phyloP scores from a whole-genome alignment of 306 rosid genomes.

The Pyrus bretschneideri region DNA sequence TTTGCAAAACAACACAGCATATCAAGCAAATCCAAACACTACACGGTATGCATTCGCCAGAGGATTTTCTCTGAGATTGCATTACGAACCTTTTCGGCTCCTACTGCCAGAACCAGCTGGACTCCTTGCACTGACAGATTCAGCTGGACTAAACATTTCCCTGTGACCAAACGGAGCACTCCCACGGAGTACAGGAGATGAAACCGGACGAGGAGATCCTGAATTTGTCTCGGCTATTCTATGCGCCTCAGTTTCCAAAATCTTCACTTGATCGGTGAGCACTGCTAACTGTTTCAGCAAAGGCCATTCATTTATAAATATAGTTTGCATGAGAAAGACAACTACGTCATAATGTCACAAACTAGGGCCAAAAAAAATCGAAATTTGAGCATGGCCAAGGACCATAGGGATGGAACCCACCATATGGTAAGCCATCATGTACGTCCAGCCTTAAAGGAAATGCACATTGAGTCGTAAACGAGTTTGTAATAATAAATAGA shows the following conservation, averaged over 20 bases:
- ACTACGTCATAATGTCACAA: background rate
- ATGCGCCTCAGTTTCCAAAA: constrained; percentile 46
- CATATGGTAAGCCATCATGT: background rate
- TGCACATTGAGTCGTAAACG: background rate
- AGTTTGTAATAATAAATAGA: background rate
- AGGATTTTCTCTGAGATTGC: background rate
- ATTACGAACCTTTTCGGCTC: constrained; percentile 56
- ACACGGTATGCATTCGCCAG: background rate
- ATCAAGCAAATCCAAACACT: constrained; percentile 18
- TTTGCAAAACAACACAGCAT: constrained; percentile 2
- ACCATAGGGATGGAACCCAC: background rate
- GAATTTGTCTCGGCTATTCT: constrained; percentile 48
- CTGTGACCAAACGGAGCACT: constrained; percentile 37
- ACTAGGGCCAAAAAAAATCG: background rate
- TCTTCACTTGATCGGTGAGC: constrained; percentile 61
- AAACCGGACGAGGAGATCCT: constrained; percentile 59
- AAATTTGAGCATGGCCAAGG: background rate
- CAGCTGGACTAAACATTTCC: constrained; percentile 32
- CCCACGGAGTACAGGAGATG: constrained; percentile 48
- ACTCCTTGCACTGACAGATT: constrained; percentile 17
- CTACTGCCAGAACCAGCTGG: constrained; percentile 55
- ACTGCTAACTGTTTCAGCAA: constrained; percentile 44
- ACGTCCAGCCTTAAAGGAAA: background rate
- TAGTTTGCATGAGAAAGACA: background rate
- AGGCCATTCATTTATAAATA: constrained; percentile 8